These are phyloP conservation scores for Ascomycota sp. DNA, from an alignment of 2,329 filamentous ascomycete genomes.

Conservation along the genomic window DNA sequence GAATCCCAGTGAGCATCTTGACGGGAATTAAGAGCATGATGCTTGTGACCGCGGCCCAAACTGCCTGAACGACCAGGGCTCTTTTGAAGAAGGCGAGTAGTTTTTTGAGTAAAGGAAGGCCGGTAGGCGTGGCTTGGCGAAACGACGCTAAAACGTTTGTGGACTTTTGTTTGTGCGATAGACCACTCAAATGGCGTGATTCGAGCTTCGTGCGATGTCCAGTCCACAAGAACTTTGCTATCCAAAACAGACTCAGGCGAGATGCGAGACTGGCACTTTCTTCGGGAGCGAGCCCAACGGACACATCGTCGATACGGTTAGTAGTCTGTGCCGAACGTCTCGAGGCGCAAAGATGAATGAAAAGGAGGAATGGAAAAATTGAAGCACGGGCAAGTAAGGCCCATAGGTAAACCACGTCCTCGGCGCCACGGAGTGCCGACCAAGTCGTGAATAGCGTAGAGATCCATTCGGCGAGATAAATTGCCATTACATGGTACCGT, in stretches of 20 bases:
- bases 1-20: neutral
- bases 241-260: neutral
- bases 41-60: constrained; percentile 1
- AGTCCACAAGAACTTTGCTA: neutral
- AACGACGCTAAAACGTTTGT: neutral
- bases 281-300: neutral
- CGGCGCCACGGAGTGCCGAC: too few species aligned
- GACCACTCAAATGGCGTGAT: neutral
- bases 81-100: neutral
- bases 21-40: neutral
- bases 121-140: neutral
- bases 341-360: neutral
- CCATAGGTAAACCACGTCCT: too few species aligned
- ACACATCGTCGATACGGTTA: neutral
- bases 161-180: neutral
- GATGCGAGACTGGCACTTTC: neutral
- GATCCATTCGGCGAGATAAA: too few species aligned
- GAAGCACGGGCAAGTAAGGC: too few species aligned
- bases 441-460: too few species aligned
- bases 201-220: neutral
- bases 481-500: too few species aligned
- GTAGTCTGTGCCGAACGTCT: neutral
- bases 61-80: neutral
- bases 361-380: neutral
- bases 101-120: neutral